These are phyloP conservation scores for Golovinomyces cichoracearum DNA, from an alignment of 2,329 filamentous ascomycete species.

Conservation along the genomic window DNA sequence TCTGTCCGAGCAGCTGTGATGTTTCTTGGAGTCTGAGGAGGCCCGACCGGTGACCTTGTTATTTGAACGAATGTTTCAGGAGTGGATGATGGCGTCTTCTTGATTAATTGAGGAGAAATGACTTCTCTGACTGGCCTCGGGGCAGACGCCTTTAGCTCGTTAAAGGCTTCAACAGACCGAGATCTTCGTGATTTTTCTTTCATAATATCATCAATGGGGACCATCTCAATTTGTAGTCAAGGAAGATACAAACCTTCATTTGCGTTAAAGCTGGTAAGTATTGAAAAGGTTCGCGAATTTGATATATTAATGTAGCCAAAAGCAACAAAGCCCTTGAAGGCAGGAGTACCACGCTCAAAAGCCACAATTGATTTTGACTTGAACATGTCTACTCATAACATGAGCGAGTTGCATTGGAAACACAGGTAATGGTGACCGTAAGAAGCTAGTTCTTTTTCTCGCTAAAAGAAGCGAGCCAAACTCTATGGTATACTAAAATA, in stretches of 20 bases:
- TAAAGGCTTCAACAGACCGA: slow-evolving; percentile 8
- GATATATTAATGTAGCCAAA: slow-evolving; percentile 14
- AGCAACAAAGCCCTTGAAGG: neutral
- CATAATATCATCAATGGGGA: neutral
- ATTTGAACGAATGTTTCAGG: neutral
- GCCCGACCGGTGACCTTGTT: neutral
- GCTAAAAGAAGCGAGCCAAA: too few species aligned
- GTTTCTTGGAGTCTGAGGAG: neutral
- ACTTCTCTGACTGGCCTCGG: slow-evolving; percentile 6
- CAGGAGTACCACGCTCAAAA: neutral
- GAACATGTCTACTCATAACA: neutral
- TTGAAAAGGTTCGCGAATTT: slow-evolving; percentile 14
- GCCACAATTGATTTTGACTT: neutral
- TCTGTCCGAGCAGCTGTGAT: neutral
- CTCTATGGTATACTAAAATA: too few species aligned
- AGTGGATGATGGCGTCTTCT: neutral
- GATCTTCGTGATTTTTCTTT: neutral
- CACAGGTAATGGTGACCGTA: too few species aligned
- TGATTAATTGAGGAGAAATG: too few species aligned
- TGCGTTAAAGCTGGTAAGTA: slow-evolving; percentile 9
- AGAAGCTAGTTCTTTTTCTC: too few species aligned
- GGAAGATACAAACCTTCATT: slow-evolving; percentile 1
- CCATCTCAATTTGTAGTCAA: neutral
- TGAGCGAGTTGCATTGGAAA: too few species aligned
- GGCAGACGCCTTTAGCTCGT: slow-evolving; percentile 11